These are phyloP conservation scores for Pilobolus umbonatus DNA, from an alignment of 192 early-diverging fungal species.

Conservation along the genomic window DNA sequence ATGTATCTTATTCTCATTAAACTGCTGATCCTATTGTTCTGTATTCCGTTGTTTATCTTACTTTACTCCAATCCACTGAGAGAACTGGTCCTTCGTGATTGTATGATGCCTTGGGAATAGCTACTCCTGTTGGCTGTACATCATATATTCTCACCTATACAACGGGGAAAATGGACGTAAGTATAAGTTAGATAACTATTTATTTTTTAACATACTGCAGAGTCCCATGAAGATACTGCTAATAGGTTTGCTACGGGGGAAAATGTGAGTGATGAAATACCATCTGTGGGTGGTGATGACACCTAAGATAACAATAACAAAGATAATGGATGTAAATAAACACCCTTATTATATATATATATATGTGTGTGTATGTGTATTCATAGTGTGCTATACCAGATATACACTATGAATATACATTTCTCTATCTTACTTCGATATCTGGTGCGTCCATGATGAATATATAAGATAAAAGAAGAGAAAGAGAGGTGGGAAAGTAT, in stretches of 20 bases:
- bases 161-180: not conserved
- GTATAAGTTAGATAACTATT: not conserved
- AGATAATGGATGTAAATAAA: no score
- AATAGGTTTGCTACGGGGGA: conserved; percentile 77
- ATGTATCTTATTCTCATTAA: not conserved
- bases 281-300: conserved; percentile 65
- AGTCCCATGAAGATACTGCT: conserved; percentile 89
- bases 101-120: conserved; percentile 74
- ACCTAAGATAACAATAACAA: conserved; percentile 28
- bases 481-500: no score
- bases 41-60: conserved; percentile 15
- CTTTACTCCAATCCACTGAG: conserved; percentile 81
- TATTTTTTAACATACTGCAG: conserved; percentile 34
- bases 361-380: no score
- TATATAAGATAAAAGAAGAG: not conserved
- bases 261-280: conserved; percentile 79
- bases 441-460: conserved; percentile 24
- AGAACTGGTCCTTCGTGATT: conserved; percentile 82
- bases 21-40: not conserved
- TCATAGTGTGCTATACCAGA: not conserved
- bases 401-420: not conserved
- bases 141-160: conserved; percentile 88
- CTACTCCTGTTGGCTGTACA: conserved; percentile 69
- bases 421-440: conserved; percentile 21
- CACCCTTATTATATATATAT: no score